Percentiles rank a stretch among this genome's conserved stretches.
Evolutionary conservation across 345 rosid species (phyloP).

Genomic region (Eucalyptus curtisii): DNA sequence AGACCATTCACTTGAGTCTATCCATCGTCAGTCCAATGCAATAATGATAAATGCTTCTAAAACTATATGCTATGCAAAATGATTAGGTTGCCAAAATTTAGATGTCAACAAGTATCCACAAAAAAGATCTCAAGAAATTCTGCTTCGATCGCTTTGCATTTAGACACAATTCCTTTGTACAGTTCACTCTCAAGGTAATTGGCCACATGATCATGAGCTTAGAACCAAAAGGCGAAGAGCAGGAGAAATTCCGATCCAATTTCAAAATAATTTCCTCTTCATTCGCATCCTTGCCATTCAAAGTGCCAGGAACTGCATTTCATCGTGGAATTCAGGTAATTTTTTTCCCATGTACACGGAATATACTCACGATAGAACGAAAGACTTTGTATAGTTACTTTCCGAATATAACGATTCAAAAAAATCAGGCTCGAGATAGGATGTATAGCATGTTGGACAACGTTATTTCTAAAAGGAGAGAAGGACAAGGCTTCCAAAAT

Average conservation of each 20-base stretch:
- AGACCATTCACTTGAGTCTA: no score
- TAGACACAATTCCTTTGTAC: background rate
- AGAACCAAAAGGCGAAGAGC: conserved; percentile 48
- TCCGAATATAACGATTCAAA: background rate
- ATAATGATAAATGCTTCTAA: no score
- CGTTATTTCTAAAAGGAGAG: conserved; percentile 27
- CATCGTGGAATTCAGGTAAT: conserved; percentile 38
- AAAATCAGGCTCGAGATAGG: conserved; percentile 41
- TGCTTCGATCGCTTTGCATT: background rate
- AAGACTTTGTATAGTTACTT: background rate
- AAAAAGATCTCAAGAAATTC: background rate
- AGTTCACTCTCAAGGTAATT: conserved; percentile 61
- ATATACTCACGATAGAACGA: background rate
- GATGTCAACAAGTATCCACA: background rate
- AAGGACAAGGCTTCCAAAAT: conserved; percentile 25
- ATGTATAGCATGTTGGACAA: conserved; percentile 43
- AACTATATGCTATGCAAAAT: no score
- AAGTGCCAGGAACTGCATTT: conserved; percentile 53
- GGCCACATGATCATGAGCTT: conserved; percentile 60
- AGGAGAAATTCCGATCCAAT: conserved; percentile 42
- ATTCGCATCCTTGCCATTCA: conserved; percentile 53
- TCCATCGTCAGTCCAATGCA: fast-evolving
- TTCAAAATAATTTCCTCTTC: conserved; percentile 50
- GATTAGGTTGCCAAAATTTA: no score
- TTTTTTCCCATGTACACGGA: background rate